Percentiles rank a stretch among this genome's conserved stretches.
Conservation (phyloP, 1,284 basidiomycete species). For the Ustilago hordei region DNA sequence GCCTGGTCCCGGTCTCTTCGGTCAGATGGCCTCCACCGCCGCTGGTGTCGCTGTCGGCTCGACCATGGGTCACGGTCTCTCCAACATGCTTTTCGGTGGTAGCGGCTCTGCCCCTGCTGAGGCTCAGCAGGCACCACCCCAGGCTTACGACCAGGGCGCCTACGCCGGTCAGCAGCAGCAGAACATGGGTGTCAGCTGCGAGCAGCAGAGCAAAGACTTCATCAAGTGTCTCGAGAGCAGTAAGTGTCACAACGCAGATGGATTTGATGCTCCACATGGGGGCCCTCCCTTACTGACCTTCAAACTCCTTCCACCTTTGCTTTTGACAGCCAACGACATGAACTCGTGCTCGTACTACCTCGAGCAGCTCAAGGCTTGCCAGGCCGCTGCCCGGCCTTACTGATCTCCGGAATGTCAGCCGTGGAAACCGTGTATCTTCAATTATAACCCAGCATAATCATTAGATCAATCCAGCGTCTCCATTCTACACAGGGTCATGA, state of each 20-base stretch:
- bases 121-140: slow-evolving; percentile 50
- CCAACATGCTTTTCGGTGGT: slow-evolving; percentile 84
- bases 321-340: slow-evolving; percentile 71
- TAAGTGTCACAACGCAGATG: slow-evolving; percentile 13
- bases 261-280: not conserved
- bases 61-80: slow-evolving; percentile 83
- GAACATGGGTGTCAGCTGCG: slow-evolving; percentile 71
- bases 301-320: not conserved
- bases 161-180: slow-evolving; percentile 50
- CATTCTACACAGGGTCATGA: slow-evolving; percentile 15
- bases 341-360: slow-evolving; percentile 74
- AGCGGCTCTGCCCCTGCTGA: slow-evolving; percentile 68
- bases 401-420: slow-evolving; percentile 27
- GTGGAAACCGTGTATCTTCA: not conserved
- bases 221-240: slow-evolving; percentile 64
- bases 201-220: slow-evolving; percentile 73
- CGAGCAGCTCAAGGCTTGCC: slow-evolving; percentile 70
- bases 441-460: slow-evolving; percentile 10
- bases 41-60: slow-evolving; percentile 87
- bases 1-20: slow-evolving; percentile 61
- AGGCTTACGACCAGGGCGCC: slow-evolving; percentile 44
- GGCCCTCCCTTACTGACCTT: not conserved
- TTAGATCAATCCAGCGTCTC: slow-evolving; percentile 31
- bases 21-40: slow-evolving; percentile 84
- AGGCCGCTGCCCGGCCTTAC: slow-evolving; percentile 66